phyloP scores from a whole-genome alignment of 2,329 filamentous ascomycete genomes.

The Cryphonectria japonica region DNA sequence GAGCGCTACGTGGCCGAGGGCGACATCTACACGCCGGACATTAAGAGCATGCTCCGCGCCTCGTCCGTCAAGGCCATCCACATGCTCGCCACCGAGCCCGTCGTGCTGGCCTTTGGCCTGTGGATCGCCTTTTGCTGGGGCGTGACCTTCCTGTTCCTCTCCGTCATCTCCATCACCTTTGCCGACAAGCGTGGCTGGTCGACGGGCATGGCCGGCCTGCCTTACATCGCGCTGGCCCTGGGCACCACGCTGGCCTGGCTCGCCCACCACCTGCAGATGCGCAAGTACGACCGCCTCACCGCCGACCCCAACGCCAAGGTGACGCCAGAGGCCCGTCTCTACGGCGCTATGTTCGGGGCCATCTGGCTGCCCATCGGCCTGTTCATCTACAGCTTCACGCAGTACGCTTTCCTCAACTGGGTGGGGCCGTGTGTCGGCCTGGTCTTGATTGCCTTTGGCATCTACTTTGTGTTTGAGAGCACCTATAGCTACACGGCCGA shows the following conservation, averaged over 20 bases:
- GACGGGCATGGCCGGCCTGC: slow-evolving; percentile 53
- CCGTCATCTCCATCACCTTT: slow-evolving; percentile 54
- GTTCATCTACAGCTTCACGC: slow-evolving; percentile 58
- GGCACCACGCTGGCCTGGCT: slow-evolving; percentile 52
- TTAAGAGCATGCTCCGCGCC: slow-evolving; percentile 50
- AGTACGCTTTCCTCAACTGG: slow-evolving; percentile 53
- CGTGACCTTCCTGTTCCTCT: slow-evolving; percentile 58
- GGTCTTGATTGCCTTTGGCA: slow-evolving; percentile 54
- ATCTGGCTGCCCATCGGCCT: slow-evolving; percentile 52
- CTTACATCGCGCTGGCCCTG: slow-evolving; percentile 55
- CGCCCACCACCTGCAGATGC: slow-evolving; percentile 54
- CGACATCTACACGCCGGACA: slow-evolving; percentile 53
- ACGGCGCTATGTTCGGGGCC: slow-evolving; percentile 52
- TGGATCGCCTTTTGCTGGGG: slow-evolving; percentile 44
- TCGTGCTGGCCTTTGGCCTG: slow-evolving; percentile 27
- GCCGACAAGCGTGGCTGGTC: slow-evolving; percentile 55
- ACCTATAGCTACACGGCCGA: slow-evolving; percentile 55
- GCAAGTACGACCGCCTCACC: slow-evolving; percentile 47
- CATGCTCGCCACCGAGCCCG: slow-evolving; percentile 28
- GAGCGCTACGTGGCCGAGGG: slow-evolving; percentile 53
- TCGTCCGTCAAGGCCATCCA: slow-evolving; percentile 48
- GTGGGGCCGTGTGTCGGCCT: slow-evolving; percentile 53
- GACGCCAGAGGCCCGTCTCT: slow-evolving; percentile 51
- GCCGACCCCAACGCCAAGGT: slow-evolving; percentile 43
- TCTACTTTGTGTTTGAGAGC: slow-evolving; percentile 50